Base-by-base conservation (phyloP, 2,329 filamentous ascomycete genomes). In the Colletotrichum sp. region DNA sequence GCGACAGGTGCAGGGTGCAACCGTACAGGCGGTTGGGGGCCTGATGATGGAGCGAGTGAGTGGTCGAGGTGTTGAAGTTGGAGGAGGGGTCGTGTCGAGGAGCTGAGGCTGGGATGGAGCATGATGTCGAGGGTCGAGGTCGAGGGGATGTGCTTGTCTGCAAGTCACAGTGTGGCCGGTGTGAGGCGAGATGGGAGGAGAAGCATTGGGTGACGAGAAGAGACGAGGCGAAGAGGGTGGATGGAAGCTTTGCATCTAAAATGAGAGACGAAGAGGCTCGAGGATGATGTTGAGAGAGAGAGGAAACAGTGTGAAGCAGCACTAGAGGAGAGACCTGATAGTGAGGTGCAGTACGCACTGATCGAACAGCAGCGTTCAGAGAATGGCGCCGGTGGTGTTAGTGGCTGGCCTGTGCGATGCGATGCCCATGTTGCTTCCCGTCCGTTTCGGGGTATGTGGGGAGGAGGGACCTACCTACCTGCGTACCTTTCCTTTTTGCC, bases 371-470 rank as follows among this genome's bases (percentile, higher is more conserved):
- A 39, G 62, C 32, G 21, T 24, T 24, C 52, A 57, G n/a, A 64
- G 21, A 16, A 44, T 24, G 34, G 32, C 32, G 32, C 21, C 21
- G 13, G 62, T 18, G 62, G 18, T 16, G 18, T 28, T 62, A 12
- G 59, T 30, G 52, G n/a, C 36, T 75, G 69, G 68, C 68, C 44
- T 66, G 64, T 72, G 63, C 70, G 70, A 18, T 24, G 63, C 57
- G 57, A 13, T 57, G 66, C 32, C 21, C n/a, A 55, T 71, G 57
- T 71, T 59, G 34, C 70, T 72, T 76, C 70, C 73, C 73, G 70
- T 68, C 70, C 49, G 73, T 76, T 73, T 76, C 73, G 73, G 70
- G 64, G 73, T 68, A 76, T 76, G 73, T 64, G 57, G 69, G 57
- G 63, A 39, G 32, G 57, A 60, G 39, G 39, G 18, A 44, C 39